Base-by-base conservation (phyloP, 73 alveolate genomes). In the Uronychia binucleata region DNA sequence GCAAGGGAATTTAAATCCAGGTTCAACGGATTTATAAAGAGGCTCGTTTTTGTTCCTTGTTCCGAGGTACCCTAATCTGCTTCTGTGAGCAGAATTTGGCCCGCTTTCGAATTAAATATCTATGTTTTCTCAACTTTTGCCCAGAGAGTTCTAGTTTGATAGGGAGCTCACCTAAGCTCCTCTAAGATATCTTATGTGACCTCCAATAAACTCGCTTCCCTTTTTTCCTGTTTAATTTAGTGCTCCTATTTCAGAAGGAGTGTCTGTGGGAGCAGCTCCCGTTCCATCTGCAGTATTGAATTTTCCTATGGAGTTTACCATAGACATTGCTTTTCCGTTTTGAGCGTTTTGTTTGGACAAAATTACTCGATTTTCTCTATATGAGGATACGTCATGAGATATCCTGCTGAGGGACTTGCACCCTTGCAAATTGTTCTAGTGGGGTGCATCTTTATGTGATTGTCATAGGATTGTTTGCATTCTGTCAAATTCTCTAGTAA, bases 401-500 rank as follows among this genome's bases (percentile, higher is more conserved):
- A 75, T 83, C 90, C 57, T 83, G 28, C n/a, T 75, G 33, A 34
- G 26, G 74, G 26, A 74, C 1, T 81, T 58, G 26, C 32, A 34
- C 60, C 1, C 84, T 82, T 83, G 58, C 34, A 75, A 13, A 30
- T 31, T 31, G 31, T 30, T 1, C 74, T 1, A 75, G 57, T 31
- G 0, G n/a, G 74, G 28, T 74, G 31, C 5, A 5, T 60, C 30
- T 31, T 83, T 60, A 83, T 74, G 5, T 46, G 67, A 46, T 11
- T 83, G 84, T 75, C 90, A 31, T n/a, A 60, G 35, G 30, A 27
- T 5, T 31, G 31, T 75, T 31, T 60, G 74, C 28, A 82, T 75
- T 32, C 90, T 30, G 28, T 83, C 34, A 1, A 83, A 30, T 75
- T 83, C 90, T 30, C 76, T 74, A 8, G 76, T 26, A 11, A 83